A percentile compares a stretch with the other conserved stretches of the same genome.
phyloP scores from a whole-genome alignment of 1,284 basidiomycete genomes.

The Trichosporon coremiiforme region DNA sequence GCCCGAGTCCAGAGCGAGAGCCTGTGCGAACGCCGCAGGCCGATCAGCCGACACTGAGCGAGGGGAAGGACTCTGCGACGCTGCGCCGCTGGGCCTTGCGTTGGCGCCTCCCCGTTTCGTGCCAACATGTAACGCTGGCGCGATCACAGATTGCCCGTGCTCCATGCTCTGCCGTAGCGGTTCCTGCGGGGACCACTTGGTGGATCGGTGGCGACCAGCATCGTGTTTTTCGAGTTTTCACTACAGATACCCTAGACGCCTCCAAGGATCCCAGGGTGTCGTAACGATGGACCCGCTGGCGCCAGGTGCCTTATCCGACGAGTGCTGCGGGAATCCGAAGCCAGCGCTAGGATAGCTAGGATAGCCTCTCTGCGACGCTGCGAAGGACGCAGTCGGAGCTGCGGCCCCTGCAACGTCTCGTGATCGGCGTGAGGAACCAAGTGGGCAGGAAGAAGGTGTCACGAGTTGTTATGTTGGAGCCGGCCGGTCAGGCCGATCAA shows the following conservation, averaged over 20 bases:
- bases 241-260: not conserved
- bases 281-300: not conserved
- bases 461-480: not conserved
- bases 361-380: not conserved
- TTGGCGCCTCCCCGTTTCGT: not conserved
- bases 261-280: constrained; percentile 5
- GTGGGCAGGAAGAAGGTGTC: not conserved
- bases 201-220: not conserved
- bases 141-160: constrained; percentile 2
- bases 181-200: constrained; percentile 6
- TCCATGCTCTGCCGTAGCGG: not conserved
- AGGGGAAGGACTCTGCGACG: not conserved
- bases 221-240: not conserved
- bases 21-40: not conserved
- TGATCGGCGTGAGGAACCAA: not conserved
- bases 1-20: not conserved
- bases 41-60: not conserved
- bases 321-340: constrained; percentile 6
- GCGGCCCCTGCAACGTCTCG: not conserved
- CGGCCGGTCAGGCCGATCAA: not conserved
- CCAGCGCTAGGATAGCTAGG: not conserved
- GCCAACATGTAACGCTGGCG: not conserved
- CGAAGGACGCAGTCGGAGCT: not conserved
- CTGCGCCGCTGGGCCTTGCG: not conserved
- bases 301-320: not conserved